Base-by-base conservation (phyloP, 768 basidiomycete genomes). In the Collybiopsis luxurians region DNA sequence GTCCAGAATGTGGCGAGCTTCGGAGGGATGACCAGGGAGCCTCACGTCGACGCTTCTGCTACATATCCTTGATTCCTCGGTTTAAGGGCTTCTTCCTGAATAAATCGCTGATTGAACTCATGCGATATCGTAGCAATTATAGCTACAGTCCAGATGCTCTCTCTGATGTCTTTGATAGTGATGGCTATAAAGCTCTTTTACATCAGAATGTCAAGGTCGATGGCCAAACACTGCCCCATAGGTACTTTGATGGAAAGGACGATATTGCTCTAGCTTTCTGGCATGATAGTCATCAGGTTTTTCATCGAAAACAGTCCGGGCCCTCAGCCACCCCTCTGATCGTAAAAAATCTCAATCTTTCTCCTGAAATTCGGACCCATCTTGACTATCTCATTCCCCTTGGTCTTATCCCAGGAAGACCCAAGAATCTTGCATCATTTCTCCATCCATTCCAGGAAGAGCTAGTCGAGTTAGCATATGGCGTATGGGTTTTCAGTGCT, bases 321-420 rank as follows among this genome's bases (percentile, higher is more conserved):
- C 59, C 60, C 2, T 75, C 75, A 0, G 68, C 69, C 10, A 81
- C 75, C 66, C 80, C 78, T 0, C 58, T 82, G 5, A 57, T 82
- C 17, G 11, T 76, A 0, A 67, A 73, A 56, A 78, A 77, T 56
- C 70, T 66, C 62, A 76, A 75, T 44, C 57, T 76, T 1, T 71
- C 69, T 28, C 68, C 70, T 2, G 68, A 74, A 4, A 59, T 71
- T 4, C 66, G 71, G 2, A 74, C 70, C 30, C 73, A 70, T 24
- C 50, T 71, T 11, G 53, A 69, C 4, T 52, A 78, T 38, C 63
- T 79, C 4, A 46, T 82, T 2, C 68, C 66, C 27, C 40, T 79
- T 9, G 75, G 76, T 12, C 65, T 79, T 45, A 77, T 82, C 46
- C 79, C 78, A 1, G 76, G 80, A 0, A 73, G 74, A 38, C 75